Evolutionary conservation across 352 stramenopile species (phyloP), one percentile per base, ranked within the genome.

Genomic region (Phytophthora podocarpi): DNA sequence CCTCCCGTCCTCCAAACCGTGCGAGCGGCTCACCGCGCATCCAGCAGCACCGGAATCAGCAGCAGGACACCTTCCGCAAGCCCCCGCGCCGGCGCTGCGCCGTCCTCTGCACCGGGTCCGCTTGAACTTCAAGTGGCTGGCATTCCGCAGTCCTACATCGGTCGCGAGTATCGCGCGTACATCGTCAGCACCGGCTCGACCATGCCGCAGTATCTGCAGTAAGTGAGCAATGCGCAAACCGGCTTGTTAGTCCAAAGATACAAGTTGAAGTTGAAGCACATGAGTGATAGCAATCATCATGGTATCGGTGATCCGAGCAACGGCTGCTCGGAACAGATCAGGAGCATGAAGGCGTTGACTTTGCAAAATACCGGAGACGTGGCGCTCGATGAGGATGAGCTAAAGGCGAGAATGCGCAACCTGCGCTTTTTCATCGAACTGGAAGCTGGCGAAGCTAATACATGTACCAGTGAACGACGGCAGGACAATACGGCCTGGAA

Each of bases 61-160:
- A 40, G 13, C 26, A 31, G 48, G 10, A 35, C n/a, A 6, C 21
- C 60, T 10, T 65, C 65, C 13, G 41, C 50, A 18, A 64, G 30
- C 43, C 58, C 66, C 2, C 46, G 46, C 28, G 18, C 12, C 10
- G 20, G 23, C 18, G 26, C 52, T 8, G 27, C 36, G n/a, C 41
- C 23, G 15, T 13, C 52, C 18, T 63, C 64, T 61, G 18, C 59
- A 37, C 36, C 49, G 3, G 30, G 16, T 18, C 45, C 63, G 32
- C 57, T 68, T 40, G 64, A 68, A 49, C 34, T 65, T 39, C 58
- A 68, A 42, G 58, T 51, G 40, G 45, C 45, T n/a, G 39, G 55
- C 53, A 80, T 87, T 52, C 64, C 77, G 16, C 53, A 82, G 31
- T 76, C 74, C 11, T 88, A 83, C 67, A 88, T 88, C 32, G 78